A percentile compares a stretch with the other conserved stretches of the same genome.
phyloP scores from a whole-genome alignment of 2,329 filamentous ascomycete species.

The Pseudopithomyces chartarum region DNA sequence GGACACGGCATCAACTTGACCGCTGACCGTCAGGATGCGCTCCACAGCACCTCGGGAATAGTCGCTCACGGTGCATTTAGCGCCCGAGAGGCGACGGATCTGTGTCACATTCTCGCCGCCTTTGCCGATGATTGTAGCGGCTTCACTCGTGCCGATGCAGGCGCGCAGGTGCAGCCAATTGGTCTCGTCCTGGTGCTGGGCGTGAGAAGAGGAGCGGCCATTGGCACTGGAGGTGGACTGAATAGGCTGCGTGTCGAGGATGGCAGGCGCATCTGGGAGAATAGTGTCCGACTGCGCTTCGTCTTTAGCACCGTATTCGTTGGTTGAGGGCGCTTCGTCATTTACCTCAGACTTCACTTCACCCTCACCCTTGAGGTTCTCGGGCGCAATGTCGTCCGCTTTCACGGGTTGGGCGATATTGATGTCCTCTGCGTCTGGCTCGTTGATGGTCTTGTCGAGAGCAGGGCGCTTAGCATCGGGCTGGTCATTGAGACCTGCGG shows the following conservation, averaged over 20 bases:
- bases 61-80: constrained; percentile 98
- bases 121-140: constrained; percentile 97
- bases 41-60: constrained; percentile 97
- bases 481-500: constrained; percentile 87
- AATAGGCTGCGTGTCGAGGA: constrained; percentile 62
- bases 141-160: constrained; percentile 96
- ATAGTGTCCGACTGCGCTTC: constrained; percentile 69
- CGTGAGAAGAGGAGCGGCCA: constrained; percentile 54
- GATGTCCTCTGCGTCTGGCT: constrained; percentile 57
- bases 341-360: constrained; percentile 26
- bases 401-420: constrained; percentile 42
- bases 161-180: constrained; percentile 97
- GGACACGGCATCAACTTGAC: constrained; percentile 92
- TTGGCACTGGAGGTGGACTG: constrained; percentile 61
- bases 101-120: constrained; percentile 98
- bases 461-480: constrained; percentile 97
- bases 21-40: constrained; percentile 96
- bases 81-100: constrained; percentile 91
- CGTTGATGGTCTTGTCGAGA: constrained; percentile 86
- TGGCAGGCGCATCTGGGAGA: constrained; percentile 63
- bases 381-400: constrained; percentile 38
- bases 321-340: constrained; percentile 34
- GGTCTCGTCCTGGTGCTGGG: constrained; percentile 78
- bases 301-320: constrained; percentile 60
- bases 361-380: constrained; percentile 37